Conservation (phyloP, 176 grass and related monocot genomes). For the Thalia dealbata region DNA sequence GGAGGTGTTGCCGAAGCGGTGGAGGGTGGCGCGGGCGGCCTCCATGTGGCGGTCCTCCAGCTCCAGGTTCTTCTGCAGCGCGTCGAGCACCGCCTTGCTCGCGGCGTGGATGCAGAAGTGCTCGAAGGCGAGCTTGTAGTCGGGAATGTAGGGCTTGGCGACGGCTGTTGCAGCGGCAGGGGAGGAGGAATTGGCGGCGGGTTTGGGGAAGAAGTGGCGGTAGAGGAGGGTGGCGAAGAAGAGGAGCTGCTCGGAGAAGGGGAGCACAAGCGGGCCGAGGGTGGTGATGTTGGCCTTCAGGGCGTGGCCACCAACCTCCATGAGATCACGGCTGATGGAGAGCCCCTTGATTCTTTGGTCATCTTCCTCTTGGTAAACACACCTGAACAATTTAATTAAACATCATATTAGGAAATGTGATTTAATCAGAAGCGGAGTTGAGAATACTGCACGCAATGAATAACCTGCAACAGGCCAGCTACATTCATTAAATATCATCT, state of each 20-base stretch:
- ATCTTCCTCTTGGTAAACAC: constrained; percentile 98
- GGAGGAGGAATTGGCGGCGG: not conserved
- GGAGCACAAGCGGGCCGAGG: constrained; percentile 75
- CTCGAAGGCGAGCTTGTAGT: constrained; percentile 96
- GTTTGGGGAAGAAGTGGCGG: constrained; percentile 65
- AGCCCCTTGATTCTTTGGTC: constrained; percentile 86
- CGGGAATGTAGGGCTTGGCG: constrained; percentile 74
- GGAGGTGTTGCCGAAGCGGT: constrained; percentile 92
- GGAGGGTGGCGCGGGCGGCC: constrained; percentile 78
- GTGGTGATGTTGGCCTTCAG: constrained; percentile 99
- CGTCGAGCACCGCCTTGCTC: constrained; percentile 87
- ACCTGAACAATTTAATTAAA: constrained; percentile 17
- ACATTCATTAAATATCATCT: no score
- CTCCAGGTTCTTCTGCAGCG: constrained; percentile 76
- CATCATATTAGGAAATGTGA: no score
- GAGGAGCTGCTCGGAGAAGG: constrained; percentile 88
- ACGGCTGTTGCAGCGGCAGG: constrained; percentile 20
- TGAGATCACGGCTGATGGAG: constrained; percentile 83
- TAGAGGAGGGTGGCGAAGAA: constrained; percentile 89
- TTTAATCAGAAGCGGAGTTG: no score
- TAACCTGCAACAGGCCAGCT: no score
- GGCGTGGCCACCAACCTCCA: constrained; percentile 86
- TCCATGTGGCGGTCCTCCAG: constrained; percentile 61
- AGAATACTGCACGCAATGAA: no score
- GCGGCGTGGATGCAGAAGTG: constrained; percentile 97